These are phyloP conservation scores for Quercus phellos DNA, from an alignment of 331 rosid species.

Conservation along the genomic window DNA sequence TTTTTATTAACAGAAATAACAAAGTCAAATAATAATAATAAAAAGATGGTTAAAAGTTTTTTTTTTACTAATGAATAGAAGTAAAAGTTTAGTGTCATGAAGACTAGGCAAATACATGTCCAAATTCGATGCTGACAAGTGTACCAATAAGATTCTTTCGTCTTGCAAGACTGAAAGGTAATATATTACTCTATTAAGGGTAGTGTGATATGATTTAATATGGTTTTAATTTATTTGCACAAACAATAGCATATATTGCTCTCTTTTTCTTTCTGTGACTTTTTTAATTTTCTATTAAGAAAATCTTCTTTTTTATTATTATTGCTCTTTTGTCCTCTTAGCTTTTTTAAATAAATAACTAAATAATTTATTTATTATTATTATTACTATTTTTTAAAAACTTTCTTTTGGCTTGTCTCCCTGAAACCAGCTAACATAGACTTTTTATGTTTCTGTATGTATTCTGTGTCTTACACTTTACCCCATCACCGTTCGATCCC, in stretches of 20 bases:
- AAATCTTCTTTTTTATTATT: background rate
- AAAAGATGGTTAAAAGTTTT: too few relatives aligned
- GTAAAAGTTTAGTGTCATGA: background rate
- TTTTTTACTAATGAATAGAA: background rate
- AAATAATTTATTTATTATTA: too few relatives aligned
- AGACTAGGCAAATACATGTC: slow-evolving; percentile 28
- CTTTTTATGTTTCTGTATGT: background rate
- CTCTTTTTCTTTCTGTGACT: background rate
- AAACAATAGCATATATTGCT: too few relatives aligned
- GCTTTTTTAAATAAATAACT: background rate
- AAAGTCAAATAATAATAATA: too few relatives aligned
- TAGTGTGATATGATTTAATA: slow-evolving; percentile 8
- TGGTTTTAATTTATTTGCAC: background rate
- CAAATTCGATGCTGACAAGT: slow-evolving; percentile 22
- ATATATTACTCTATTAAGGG: background rate
- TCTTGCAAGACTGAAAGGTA: slow-evolving; percentile 24
- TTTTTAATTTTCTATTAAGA: background rate
- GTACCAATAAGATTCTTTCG: slow-evolving; percentile 7
- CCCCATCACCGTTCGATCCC: slow-evolving; percentile 12
- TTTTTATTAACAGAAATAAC: too few relatives aligned
- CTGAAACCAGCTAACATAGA: slow-evolving; percentile 14
- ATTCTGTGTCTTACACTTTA: background rate
- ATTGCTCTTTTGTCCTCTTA: background rate
- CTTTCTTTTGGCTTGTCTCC: slow-evolving; percentile 22
- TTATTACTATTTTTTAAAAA: background rate